Evolutionary conservation across 768 basidiomycete species (phyloP).

Genomic region (Obba rivulosa): DNA sequence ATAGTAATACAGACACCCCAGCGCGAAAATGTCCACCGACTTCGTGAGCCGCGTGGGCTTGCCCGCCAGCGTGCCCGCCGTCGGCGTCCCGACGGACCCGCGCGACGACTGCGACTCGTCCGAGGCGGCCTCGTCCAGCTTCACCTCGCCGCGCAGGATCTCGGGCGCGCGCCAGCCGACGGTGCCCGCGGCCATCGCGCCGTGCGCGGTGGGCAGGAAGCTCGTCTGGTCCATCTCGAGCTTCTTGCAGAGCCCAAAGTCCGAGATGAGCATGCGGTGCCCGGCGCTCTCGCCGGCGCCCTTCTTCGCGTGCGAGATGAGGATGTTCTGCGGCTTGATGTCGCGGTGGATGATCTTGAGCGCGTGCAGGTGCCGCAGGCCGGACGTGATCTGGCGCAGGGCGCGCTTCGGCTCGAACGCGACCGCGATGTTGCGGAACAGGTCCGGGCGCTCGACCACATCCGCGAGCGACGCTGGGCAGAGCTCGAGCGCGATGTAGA

Average conservation of each 20-base stretch:
- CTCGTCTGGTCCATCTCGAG: constrained; percentile 95
- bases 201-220: constrained; percentile 89
- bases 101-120: constrained; percentile 65
- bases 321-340: constrained; percentile 98
- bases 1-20: constrained; percentile 95
- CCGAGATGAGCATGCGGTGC: constrained; percentile 88
- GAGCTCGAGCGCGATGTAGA: constrained; percentile 96
- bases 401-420: constrained; percentile 86
- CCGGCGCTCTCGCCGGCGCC: constrained; percentile 39
- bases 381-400: constrained; percentile 79
- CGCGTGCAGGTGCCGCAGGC: constrained; percentile 84
- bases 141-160: constrained; percentile 90
- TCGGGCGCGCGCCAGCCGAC: constrained; percentile 98
- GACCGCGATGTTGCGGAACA: constrained; percentile 70
- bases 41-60: constrained; percentile 78
- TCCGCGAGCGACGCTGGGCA: constrained; percentile 89
- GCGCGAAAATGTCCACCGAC: constrained; percentile 92
- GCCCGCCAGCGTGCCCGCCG: constrained; percentile 32
- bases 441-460: constrained; percentile 74
- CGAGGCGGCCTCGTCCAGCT: constrained; percentile 68
- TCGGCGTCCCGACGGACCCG: constrained; percentile 54
- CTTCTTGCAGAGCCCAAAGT: constrained; percentile 96
- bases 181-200: constrained; percentile 86
- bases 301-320: constrained; percentile 69
- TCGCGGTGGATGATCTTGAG: constrained; percentile 97